Base-by-base conservation (phyloP, 208 protist species). In the Leishmania tarentolae region DNA sequence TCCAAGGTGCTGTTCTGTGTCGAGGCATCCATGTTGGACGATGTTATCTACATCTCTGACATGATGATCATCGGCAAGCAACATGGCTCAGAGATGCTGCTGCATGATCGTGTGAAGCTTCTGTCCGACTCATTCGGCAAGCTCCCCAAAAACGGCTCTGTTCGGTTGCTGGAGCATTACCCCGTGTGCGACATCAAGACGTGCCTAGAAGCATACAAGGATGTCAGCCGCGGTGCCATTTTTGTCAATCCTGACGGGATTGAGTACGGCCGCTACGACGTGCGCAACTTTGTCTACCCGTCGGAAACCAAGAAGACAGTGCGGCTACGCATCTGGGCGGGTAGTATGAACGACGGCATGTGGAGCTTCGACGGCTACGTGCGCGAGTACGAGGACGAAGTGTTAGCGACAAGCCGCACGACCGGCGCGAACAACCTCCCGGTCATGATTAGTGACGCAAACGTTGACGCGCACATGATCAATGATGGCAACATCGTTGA, bases 401-500 rank as follows among this genome's bases (percentile, higher is more conserved):
- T 88, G 65, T 66, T 76, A 40, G 82, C 82, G 63, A 82, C 78
- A 35, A 79, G 59, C 44, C 79, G 80, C 78, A 85, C 93, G 42
- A 82, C 83, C 50, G 83, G 69, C 52, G 73, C 66, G 0, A 79
- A 78, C 47, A 75, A 72, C 35, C 75, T 91, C 17, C 85, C 82
- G 13, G 89, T 96, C 35, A 50, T 90, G 53, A 94, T 97, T 70
- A 75, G 74, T 35, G 88, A 96, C 78, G 77, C 59, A 9, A 87
- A 91, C 28, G 94, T 97, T 3, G 82, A 86, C 24, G 70, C 76
- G 11, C 78, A 89, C 76, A 80, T 83, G n/a, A 92, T 97, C 78
- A 96, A 97, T 84, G 92, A 97, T 72, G 94, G 94, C 80, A 91
- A 97, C 83, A 96, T 97, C 80, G 73, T 97, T 37, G 92, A 94